Base-by-base conservation (phyloP, 345 rosid species). In the Aurinia saxatilis region DNA sequence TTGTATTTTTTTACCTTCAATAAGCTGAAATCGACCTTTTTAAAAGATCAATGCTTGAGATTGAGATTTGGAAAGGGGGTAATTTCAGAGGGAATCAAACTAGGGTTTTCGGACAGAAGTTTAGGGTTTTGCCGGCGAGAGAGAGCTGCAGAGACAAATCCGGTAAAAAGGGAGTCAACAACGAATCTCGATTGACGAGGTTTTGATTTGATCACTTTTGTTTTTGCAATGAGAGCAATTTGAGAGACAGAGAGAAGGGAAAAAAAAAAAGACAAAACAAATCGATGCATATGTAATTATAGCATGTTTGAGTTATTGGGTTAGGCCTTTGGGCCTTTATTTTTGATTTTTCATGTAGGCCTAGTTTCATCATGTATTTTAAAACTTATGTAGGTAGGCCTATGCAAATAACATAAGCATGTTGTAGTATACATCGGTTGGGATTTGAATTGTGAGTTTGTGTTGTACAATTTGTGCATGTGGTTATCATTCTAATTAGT, bases 111-210 rank as follows among this genome's bases (percentile, higher is more conserved):
- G 0, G 38, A 58, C 36, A 59, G 13, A 41, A 11, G 16, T 33
- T n/a, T n/a, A n/a, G 41, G 52, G 63, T 51, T 62, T 55, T 62
- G 31, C 55, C 50, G 50, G 41, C 46, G 68, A 70, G 2, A n/a
- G n/a, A n/a, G n/a, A n/a, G n/a, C n/a, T n/a, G n/a, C n/a, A n/a
- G 63, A 40, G 53, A 11, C 8, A n/a, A n/a, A n/a, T 17, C 13
- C 21, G 68, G 66, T 15, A 33, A 50, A 50, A 50, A 50, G 6
- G n/a, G 37, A 33, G 63, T 70, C 74, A 70, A 59, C 68, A 48
- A 63, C 5, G 35, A 70, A 70, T 70, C 68, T 70, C 51, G 46
- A 33, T 25, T 30, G 16, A 18, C 12, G 33, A 47, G 30, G 10
- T 0, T 12, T 46, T 57, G 44, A 53, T 70, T 61, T 47, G 62